Conservation (phyloP, 2,329 filamentous ascomycete genomes). For the Immersiporthe knoxdaviesiana region DNA sequence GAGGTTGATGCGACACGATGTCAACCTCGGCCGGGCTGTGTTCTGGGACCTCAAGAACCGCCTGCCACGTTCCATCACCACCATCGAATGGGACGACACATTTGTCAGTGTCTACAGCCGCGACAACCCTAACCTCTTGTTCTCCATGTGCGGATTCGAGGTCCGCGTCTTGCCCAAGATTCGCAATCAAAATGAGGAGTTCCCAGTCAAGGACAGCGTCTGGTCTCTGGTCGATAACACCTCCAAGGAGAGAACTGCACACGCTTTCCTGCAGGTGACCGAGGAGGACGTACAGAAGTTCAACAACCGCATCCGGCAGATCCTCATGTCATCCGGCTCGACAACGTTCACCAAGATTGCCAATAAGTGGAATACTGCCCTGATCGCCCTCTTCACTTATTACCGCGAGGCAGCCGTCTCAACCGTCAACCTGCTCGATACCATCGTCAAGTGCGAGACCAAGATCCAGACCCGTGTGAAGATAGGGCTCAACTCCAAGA, state of each 20-base stretch:
- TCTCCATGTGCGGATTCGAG: constrained; percentile 98
- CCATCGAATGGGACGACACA: constrained; percentile 98
- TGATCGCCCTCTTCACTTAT: constrained; percentile 97
- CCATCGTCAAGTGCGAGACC: constrained; percentile 98
- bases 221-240: constrained; percentile 98
- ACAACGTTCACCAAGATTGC: constrained; percentile 99
- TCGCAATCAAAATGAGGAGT: constrained; percentile 93
- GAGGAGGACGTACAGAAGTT: constrained; percentile 99
- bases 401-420: constrained; percentile 97
- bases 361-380: constrained; percentile 98
- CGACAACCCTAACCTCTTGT: constrained; percentile 95
- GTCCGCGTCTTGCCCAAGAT: constrained; percentile 95
- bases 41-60: constrained; percentile 99
- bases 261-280: constrained; percentile 96
- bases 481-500: constrained; percentile 98
- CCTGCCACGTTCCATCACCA: constrained; percentile 90
- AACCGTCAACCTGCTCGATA: constrained; percentile 90
- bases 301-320: constrained; percentile 98
- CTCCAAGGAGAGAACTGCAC: constrained; percentile 93
- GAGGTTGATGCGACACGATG: constrained; percentile 98
- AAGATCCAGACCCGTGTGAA: constrained; percentile 99
- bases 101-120: constrained; percentile 98
- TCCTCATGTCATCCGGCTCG: constrained; percentile 98
- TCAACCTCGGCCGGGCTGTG: constrained; percentile 93
- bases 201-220: constrained; percentile 95